Percentiles rank a stretch among this genome's conserved stretches.
Conservation (phyloP, 805 yeast species). For the Candida argentea region DNA sequence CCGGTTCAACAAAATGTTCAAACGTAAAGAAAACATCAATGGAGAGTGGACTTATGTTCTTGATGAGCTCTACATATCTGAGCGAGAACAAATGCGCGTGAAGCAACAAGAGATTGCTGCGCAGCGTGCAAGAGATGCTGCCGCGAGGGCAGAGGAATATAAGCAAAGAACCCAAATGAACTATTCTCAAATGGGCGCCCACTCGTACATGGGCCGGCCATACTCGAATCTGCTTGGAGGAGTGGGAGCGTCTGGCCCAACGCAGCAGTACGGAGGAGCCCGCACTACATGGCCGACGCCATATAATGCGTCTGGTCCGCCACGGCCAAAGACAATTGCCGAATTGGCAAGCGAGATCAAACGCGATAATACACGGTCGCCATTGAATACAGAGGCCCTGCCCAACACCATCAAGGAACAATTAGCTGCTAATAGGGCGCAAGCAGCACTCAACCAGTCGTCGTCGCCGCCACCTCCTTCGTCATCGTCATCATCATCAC, state of each 20-base stretch:
- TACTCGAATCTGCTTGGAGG: conserved; percentile 16
- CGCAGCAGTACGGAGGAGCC: conserved; percentile 12
- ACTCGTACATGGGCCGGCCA: conserved; percentile 15
- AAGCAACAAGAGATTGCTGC: conserved; percentile 53
- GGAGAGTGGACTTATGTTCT: conserved; percentile 93
- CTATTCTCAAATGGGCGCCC: conserved; percentile 16
- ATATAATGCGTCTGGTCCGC: conserved; percentile 8
- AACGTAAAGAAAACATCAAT: conserved; percentile 64
- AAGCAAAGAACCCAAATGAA: conserved; percentile 31
- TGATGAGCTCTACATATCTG: conserved; percentile 76
- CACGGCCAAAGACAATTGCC: conserved; percentile 31
- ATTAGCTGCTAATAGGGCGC: conserved; percentile 36
- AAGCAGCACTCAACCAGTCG: conserved; percentile 10
- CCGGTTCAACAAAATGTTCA: conserved; percentile 76
- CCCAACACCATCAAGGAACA: conserved; percentile 30
- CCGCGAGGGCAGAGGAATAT: conserved; percentile 41
- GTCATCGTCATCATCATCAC: conserved; percentile 5
- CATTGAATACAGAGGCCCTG: conserved; percentile 9
- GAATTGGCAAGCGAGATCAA: conserved; percentile 32
- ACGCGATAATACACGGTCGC: conserved; percentile 24
- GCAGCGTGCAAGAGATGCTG: conserved; percentile 48
- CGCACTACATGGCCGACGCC: conserved; percentile 1
- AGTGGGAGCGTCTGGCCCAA: conserved; percentile 10
- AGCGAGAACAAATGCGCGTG: conserved; percentile 61
- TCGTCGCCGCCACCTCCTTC: conserved; percentile 9